Evolutionary conservation across 495 filamentous ascomycete species (phyloP).

Genomic region (Penicillium turbatum): DNA sequence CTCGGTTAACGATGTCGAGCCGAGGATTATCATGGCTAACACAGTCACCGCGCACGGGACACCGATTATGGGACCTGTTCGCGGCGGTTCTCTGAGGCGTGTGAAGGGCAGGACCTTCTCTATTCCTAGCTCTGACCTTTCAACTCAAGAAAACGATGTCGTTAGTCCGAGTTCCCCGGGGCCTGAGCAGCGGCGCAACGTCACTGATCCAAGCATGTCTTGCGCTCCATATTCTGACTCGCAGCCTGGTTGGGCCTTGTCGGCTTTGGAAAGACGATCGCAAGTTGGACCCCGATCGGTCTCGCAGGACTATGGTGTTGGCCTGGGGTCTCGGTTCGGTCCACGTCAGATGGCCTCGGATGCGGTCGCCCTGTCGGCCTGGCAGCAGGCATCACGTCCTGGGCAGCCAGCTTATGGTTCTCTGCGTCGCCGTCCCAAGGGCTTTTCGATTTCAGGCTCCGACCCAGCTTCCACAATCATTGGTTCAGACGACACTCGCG

Average conservation of each 20-base stretch:
- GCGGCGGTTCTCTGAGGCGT: constrained; percentile 29
- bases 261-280: constrained; percentile 8
- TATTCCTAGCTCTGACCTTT: constrained; percentile 24
- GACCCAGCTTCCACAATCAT: constrained; percentile 78
- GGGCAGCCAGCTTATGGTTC: constrained; percentile 20
- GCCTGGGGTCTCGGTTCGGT: constrained; percentile 11
- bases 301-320: constrained; percentile 26
- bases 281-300: constrained; percentile 22
- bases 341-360: constrained; percentile 30
- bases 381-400: constrained; percentile 20
- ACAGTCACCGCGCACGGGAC: constrained; percentile 21
- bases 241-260: constrained; percentile 14
- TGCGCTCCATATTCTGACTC: constrained; percentile 28
- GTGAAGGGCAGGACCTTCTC: constrained; percentile 38
- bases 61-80: constrained; percentile 18
- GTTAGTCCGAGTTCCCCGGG: constrained; percentile 19
- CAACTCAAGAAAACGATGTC: constrained; percentile 21
- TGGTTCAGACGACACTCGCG: constrained; percentile 79
- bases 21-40: constrained; percentile 22
- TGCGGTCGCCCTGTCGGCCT: constrained; percentile 26
- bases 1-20: constrained; percentile 25
- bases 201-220: constrained; percentile 42
- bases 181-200: constrained; percentile 34
- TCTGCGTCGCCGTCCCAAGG: constrained; percentile 37
- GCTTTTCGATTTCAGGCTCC: constrained; percentile 49